phyloP scores from a whole-genome alignment of 306 rosid genomes.

The Pyrus pyrifolia region DNA sequence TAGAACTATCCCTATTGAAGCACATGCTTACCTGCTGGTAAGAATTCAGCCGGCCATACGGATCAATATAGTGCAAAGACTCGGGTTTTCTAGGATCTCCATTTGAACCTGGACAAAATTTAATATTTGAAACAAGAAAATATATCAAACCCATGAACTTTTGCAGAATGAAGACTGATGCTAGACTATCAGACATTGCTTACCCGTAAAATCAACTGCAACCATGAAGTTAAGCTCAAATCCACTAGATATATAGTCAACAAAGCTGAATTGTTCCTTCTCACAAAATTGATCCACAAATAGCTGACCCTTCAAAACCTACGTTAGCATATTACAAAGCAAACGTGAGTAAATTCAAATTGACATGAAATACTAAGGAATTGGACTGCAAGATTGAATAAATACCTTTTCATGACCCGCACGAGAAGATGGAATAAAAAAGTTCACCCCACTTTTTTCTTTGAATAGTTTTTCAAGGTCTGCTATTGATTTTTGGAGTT shows the following conservation, averaged over 20 bases:
- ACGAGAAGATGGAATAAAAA: conserved; percentile 36
- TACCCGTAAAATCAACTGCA: conserved; percentile 88
- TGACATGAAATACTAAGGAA: not conserved
- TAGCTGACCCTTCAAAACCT: conserved; percentile 71
- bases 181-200: not conserved
- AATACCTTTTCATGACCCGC: conserved; percentile 52
- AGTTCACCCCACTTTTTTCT: conserved; percentile 43
- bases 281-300: conserved; percentile 65
- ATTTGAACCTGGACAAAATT: conserved; percentile 63
- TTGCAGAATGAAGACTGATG: not conserved
- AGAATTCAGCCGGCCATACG: conserved; percentile 53
- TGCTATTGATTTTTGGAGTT: conserved; percentile 57
- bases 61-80: conserved; percentile 68
- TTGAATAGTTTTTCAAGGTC: conserved; percentile 54
- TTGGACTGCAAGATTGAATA: conserved; percentile 5
- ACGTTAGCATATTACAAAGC: conserved; percentile 3
- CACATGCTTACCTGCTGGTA: conserved; percentile 58
- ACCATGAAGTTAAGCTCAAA: conserved; percentile 93
- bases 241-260: conserved; percentile 83
- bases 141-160: not conserved
- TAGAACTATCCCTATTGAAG: not conserved
- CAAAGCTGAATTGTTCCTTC: conserved; percentile 64
- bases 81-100: conserved; percentile 50
- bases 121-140: conserved; percentile 2
- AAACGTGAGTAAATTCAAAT: not conserved